Conservation (phyloP, 495 filamentous ascomycete genomes). For the Aspergillus nanangensis region DNA sequence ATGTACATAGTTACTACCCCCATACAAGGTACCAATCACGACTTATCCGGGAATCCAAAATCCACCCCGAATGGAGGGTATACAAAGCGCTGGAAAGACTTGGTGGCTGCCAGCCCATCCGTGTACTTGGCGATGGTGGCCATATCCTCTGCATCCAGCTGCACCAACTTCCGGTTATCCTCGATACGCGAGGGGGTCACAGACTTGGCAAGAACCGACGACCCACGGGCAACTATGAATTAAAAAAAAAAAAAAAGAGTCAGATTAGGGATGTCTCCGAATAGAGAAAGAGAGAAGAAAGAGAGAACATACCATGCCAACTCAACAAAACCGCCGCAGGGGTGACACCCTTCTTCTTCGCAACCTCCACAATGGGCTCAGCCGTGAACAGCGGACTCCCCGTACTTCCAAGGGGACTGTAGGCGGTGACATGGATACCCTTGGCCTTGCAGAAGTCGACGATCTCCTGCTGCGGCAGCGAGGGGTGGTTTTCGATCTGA, state of each 20-base stretch:
- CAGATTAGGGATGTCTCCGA: no score
- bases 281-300: neutral
- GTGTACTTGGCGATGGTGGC: constrained; percentile 59
- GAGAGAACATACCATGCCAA: constrained; percentile 60
- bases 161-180: constrained; percentile 64
- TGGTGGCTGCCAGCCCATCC: constrained; percentile 50
- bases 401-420: constrained; percentile 73
- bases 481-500: constrained; percentile 83
- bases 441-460: constrained; percentile 69
- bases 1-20: neutral
- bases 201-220: constrained; percentile 75
- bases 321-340: constrained; percentile 64
- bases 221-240: constrained; percentile 59
- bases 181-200: constrained; percentile 70
- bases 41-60: constrained; percentile 75
- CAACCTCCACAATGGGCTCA: constrained; percentile 63
- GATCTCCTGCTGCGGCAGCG: constrained; percentile 80
- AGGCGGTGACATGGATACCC: constrained; percentile 73
- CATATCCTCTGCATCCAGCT: constrained; percentile 63
- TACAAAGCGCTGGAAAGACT: constrained; percentile 65
- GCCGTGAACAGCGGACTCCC: constrained; percentile 68
- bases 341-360: constrained; percentile 61
- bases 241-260: neutral
- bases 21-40: neutral
- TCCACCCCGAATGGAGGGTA: constrained; percentile 75